Conservation (phyloP, 768 basidiomycete genomes). For the Pleurotus sapidus region DNA sequence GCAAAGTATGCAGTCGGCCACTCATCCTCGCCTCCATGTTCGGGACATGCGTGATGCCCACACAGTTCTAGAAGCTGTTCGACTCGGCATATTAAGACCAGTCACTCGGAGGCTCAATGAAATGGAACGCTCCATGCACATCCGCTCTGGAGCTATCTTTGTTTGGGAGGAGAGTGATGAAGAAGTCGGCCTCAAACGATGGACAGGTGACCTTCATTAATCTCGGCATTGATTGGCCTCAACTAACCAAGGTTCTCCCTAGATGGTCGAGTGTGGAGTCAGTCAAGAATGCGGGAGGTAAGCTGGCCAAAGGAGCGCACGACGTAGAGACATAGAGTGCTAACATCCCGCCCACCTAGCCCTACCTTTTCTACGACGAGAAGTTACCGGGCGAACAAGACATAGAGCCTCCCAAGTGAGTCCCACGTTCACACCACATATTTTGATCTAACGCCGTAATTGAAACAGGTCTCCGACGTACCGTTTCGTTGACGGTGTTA, state of each 20-base stretch:
- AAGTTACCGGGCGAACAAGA: constrained; percentile 45
- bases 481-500: constrained; percentile 57
- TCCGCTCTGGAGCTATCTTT: constrained; percentile 61
- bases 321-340: constrained; percentile 3
- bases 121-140: constrained; percentile 49
- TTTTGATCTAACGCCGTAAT: no score
- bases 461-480: constrained; percentile 35
- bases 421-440: neutral
- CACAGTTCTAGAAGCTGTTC: constrained; percentile 62
- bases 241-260: constrained; percentile 6
- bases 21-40: constrained; percentile 63
- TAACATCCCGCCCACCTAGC: constrained; percentile 31
- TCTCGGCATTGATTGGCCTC: neutral
- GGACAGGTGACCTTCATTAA: constrained; percentile 42
- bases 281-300: constrained; percentile 65
- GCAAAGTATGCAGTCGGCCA: constrained; percentile 52
- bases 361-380: constrained; percentile 71
- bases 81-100: constrained; percentile 48
- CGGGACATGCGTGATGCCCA: constrained; percentile 67
- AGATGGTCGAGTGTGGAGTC: constrained; percentile 70
- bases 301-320: constrained; percentile 4
- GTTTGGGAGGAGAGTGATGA: constrained; percentile 72
- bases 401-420: constrained; percentile 28
- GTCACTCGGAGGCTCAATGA: constrained; percentile 61
- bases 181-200: constrained; percentile 61